Base-by-base conservation (phyloP, 345 rosid species). In the Eucalyptus viminalis region DNA sequence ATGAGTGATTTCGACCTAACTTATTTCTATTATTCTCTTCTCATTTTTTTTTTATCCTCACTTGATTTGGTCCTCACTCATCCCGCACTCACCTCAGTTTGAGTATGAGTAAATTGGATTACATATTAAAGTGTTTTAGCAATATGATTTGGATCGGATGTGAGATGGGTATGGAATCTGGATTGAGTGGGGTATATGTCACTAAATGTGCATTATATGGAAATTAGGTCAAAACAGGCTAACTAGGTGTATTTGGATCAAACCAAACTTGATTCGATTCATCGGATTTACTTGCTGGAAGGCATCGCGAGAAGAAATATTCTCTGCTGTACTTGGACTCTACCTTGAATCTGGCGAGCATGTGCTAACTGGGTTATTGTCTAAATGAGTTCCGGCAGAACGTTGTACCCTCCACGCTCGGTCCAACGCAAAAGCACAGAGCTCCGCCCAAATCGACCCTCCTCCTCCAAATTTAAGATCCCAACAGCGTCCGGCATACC, bases 21-120 rank as follows among this genome's bases (percentile, higher is more conserved):
- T 53, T 21, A 19, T 4, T 19, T 53, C 5, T 53, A 53, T 53
- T 0, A 21, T 8, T 53, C 58, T 53, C 2, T 53, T 53, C 4
- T 19, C 2, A 19, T 19, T 53, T 53, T 19, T 53, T 14, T 50
- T 50, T 19, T 19, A 0, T 4, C 10, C 56, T 7, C 0, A 19
- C 10, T 7, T 53, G 56, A 53, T 53, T 0, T 1, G 1, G 56
- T 0, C 0, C 0, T 3, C 24, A 7, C 4, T 53, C 9, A 53
- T 0, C 22, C 9, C 1, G 4, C 56, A 53, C 24, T 53, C 10
- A 53, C 10, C 56, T 53, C 1, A 1, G 24, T 19, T 53, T 53
- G 24, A 53, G 10, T 53, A 19, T 3, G 56, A 53, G 56, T 53
- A 53, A 53, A 53, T 53, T 53, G 10, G 24, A 53, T 53, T 53